Base-by-base conservation (phyloP, 345 rosid genomes). In the Noccaea caerulescens region DNA sequence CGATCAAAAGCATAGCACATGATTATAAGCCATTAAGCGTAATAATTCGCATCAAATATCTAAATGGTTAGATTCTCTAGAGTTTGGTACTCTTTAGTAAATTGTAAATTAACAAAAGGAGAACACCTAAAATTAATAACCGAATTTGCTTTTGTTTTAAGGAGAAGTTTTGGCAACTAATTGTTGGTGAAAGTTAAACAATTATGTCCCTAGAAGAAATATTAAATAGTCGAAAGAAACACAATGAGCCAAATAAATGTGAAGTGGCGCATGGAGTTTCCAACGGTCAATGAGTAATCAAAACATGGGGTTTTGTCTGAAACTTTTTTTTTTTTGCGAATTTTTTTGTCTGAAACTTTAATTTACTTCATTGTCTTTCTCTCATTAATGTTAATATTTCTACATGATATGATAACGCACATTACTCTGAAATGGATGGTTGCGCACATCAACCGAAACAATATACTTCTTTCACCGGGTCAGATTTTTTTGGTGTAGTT, bases 251-350 rank as follows among this genome's bases (percentile, higher is more conserved):
- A 59, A 41, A 41, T 12, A 41, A 59, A 59, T 10, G 55, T 23
- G 30, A 59, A 41, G 50, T 59, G 64, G 65, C 65, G 65, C 65
- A 41, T 59, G 65, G 50, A 60, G 50, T 41, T 60, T 60, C 65
- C 11, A 60, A 42, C 13, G 20, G 58, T 32, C 58, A 54, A 7
- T 30, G 20, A 53, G 6, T 53, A 12, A 54, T 10, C 38, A 54
- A 54, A 52, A 53, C 16, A 52, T 25, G 34, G 8, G 36, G 12
- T 52, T 39, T 37, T 10, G 1, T 39, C n/a, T 10, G 23, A 20
- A 20, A 20, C 23, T 10, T 39, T 10, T 10, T 10, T 10, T 39
- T 39, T 38, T 38, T 38, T 16, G 30, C 12, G 8, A 1, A 8
- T 53, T 53, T 23, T 6, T 13, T 53, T 27, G 30, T 27, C 16